Evolutionary conservation across 768 basidiomycete genomes (phyloP).

Genomic region (Candolleomyces aberdarensis): DNA sequence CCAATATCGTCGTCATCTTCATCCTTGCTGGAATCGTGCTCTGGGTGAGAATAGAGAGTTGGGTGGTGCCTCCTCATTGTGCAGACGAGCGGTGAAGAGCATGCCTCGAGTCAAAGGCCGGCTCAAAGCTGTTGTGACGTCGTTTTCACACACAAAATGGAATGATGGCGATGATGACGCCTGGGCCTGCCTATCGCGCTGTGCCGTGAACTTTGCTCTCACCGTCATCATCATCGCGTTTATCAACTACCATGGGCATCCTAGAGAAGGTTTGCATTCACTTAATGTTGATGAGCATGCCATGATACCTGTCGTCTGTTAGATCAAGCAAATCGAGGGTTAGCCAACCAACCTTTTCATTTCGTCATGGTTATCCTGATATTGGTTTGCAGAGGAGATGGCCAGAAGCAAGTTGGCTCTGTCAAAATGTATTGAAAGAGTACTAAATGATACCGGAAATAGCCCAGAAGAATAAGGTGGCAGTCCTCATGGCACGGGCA

Average conservation of each 20-base stretch:
- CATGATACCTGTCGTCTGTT: constrained; percentile 5
- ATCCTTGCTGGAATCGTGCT: constrained; percentile 42
- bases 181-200: too few relatives aligned
- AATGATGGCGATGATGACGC: background rate
- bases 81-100: constrained; percentile 65
- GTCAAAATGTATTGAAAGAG: background rate
- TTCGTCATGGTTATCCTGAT: background rate
- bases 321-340: constrained; percentile 98
- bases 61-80: constrained; percentile 60
- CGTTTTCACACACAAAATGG: constrained; percentile 2
- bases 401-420: constrained; percentile 72
- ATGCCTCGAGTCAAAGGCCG: constrained; percentile 16
- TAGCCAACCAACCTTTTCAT: constrained; percentile 24
- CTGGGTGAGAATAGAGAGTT: constrained; percentile 63
- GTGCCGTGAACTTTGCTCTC: background rate
- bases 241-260: constrained; percentile 67
- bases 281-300: background rate
- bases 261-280: constrained; percentile 72
- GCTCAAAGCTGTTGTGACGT: background rate
- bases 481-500: constrained; percentile 3
- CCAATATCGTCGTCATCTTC: constrained; percentile 41
- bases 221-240: constrained; percentile 8
- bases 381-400: constrained; percentile 81
- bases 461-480: constrained; percentile 96
- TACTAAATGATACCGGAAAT: constrained; percentile 2